These are phyloP conservation scores for Triticum urartu DNA, from an alignment of 176 grass and related monocot genomes.

Conservation along the genomic window DNA sequence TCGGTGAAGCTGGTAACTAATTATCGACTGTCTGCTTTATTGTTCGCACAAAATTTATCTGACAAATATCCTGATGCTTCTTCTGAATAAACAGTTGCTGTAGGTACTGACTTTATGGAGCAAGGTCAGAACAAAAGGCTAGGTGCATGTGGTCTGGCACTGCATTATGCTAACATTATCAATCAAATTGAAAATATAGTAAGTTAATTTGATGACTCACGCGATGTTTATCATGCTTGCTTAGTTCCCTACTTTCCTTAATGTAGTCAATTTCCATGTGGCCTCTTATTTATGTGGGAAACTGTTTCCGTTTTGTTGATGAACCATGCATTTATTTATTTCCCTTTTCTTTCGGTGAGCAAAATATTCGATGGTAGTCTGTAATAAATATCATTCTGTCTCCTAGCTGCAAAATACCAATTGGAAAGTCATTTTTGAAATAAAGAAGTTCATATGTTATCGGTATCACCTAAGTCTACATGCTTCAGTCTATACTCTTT, in stretches of 20 bases:
- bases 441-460: background rate
- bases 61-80: constrained; percentile 4
- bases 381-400: background rate
- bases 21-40: background rate
- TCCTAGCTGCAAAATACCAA: background rate
- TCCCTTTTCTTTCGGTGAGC: background rate
- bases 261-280: background rate
- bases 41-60: background rate
- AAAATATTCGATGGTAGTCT: background rate
- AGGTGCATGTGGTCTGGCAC: constrained; percentile 74
- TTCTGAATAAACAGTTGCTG: constrained; percentile 20
- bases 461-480: background rate
- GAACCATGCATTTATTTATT: background rate
- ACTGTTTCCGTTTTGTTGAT: background rate
- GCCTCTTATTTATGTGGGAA: background rate
- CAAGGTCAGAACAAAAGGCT: constrained; percentile 56
- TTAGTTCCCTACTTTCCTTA: background rate
- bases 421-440: background rate
- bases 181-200: constrained; percentile 98
- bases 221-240: background rate
- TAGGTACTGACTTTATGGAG: constrained; percentile 37
- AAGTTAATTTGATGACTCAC: constrained; percentile 45
- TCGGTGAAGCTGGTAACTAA: constrained; percentile 50
- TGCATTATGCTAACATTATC: constrained; percentile 98
- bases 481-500: background rate